phyloP scores from a whole-genome alignment of 139 green algal species.

The Tetradesmus lagerheimii region DNA sequence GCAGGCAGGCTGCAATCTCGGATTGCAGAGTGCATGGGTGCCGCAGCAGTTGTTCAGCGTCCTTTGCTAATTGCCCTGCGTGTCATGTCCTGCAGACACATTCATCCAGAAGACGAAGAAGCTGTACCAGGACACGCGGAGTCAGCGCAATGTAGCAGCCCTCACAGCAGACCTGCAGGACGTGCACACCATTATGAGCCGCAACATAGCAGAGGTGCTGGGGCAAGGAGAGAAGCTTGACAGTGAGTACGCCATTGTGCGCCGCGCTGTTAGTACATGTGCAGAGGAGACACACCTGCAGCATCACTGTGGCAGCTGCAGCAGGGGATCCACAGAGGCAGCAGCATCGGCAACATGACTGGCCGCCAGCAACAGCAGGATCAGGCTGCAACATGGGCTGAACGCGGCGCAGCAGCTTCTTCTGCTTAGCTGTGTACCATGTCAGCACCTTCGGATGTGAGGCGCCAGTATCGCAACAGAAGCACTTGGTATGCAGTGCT shows the following conservation, averaged over 20 bases:
- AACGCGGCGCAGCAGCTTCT: too few species aligned
- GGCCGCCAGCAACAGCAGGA: neutral
- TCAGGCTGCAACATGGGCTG: neutral
- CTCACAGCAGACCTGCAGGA: conserved; percentile 91
- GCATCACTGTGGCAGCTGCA: too few species aligned
- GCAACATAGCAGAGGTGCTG: conserved; percentile 98
- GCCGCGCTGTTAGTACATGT: neutral
- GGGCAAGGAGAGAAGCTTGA: conserved; percentile 96
- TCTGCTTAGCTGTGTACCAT: neutral
- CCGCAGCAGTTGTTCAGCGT: neutral
- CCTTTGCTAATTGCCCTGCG: neutral
- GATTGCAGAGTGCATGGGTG: neutral
- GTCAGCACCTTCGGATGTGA: neutral
- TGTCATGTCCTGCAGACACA: conserved; percentile 83
- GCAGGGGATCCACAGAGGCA: neutral
- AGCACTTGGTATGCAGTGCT: too few species aligned
- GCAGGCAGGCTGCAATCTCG: neutral
- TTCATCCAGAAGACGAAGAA: conserved; percentile 99
- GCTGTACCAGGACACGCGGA: conserved; percentile 97
- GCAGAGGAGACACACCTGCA: too few species aligned
- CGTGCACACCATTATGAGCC: conserved; percentile 98
- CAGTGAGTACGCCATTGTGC: conserved; percentile 71
- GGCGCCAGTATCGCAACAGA: neutral
- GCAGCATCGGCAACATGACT: neutral
- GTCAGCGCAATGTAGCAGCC: conserved; percentile 97